Base-by-base conservation (phyloP, 2,329 filamentous ascomycete species). In the Cladosporium sp. region DNA sequence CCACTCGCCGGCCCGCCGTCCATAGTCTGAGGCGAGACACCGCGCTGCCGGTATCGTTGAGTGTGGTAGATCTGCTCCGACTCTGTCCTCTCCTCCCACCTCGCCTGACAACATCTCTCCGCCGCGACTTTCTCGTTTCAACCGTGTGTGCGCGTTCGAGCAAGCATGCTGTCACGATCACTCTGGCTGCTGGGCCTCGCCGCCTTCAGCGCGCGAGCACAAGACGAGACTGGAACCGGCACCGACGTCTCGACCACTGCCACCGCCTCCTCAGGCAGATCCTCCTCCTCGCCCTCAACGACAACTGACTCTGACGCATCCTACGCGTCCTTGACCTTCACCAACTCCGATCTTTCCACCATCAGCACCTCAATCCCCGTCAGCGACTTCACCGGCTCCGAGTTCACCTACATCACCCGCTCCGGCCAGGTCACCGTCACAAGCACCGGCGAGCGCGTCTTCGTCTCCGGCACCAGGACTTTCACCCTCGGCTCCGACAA, bases 161-260 rank as follows among this genome's bases (percentile, higher is more conserved):
- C 38, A 54, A 62, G 34, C 28, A 67, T 68, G 66, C 54, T 66
- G 38, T 54, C 58, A 44, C 52, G 52, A 54, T 49, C 56, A 46
- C 48, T 67, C 19, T 63, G 61, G 65, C 63, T 68, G 52, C 53
- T 66, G 18, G 63, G 65, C 56, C 56, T 72, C n/a, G 59, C 71
- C 46, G 66, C 66, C 33, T 49, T 65, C n/a, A 53, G 63, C 60
- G 54, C 65, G 58, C 55, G 56, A 62, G 57, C 65, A 43, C 60
- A 63, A 52, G 60, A 62, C n/a, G 48, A 50, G 48, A 50, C 40
- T 35, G 49, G 42, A 3, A 55, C 54, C 55, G 49, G 55, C 54
- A 46, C 60, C 37, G 54, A 55, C 16, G 59, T 65, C 44, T 61
- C 63, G 19, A 61, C 63, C 22, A 63, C 61, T 10, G 61, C 63